These are phyloP conservation scores for Fusarium sp. DNA, from an alignment of 2,329 filamentous ascomycete species.

Conservation along the genomic window DNA sequence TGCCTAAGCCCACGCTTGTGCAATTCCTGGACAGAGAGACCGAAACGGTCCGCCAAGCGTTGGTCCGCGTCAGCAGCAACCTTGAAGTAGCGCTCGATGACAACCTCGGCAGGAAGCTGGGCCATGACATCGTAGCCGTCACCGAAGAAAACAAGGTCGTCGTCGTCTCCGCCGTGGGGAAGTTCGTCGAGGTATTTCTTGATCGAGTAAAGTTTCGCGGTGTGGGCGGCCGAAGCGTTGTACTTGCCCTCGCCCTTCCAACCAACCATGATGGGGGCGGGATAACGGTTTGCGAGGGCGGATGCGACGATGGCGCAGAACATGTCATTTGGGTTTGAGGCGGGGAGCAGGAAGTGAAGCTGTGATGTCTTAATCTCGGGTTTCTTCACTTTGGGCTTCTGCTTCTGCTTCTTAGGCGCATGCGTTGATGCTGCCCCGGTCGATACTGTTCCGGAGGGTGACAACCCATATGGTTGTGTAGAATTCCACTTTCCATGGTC, in stretches of 20 bases:
- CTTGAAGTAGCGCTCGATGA: conserved; percentile 71
- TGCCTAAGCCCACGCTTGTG: conserved; percentile 50
- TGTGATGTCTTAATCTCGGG: conserved; percentile 43
- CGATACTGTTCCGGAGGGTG: conserved; percentile 11
- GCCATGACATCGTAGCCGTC: conserved; percentile 74
- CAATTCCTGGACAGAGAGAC: conserved; percentile 50
- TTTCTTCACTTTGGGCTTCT: neutral
- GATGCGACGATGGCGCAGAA: conserved; percentile 56
- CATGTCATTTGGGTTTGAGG: conserved; percentile 51
- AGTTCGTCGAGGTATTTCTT: conserved; percentile 56
- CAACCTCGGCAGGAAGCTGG: conserved; percentile 71
- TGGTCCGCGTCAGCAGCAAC: conserved; percentile 65
- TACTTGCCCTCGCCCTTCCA: conserved; percentile 51
- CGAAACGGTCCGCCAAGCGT: conserved; percentile 63
- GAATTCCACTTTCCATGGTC: conserved; percentile 24
- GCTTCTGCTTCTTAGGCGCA: conserved; percentile 10
- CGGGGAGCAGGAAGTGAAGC: conserved; percentile 55
- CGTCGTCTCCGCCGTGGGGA: conserved; percentile 50
- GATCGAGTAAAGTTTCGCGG: conserved; percentile 46
- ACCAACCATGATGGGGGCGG: conserved; percentile 53
- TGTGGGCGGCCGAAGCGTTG: conserved; percentile 29
- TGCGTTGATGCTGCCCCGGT: conserved; percentile 15
- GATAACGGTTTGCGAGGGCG: conserved; percentile 53
- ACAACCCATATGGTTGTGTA: conserved; percentile 11
- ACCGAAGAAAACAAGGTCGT: conserved; percentile 72